phyloP scores from a whole-genome alignment of 768 basidiomycete genomes.

The Lactarius trivialis region DNA sequence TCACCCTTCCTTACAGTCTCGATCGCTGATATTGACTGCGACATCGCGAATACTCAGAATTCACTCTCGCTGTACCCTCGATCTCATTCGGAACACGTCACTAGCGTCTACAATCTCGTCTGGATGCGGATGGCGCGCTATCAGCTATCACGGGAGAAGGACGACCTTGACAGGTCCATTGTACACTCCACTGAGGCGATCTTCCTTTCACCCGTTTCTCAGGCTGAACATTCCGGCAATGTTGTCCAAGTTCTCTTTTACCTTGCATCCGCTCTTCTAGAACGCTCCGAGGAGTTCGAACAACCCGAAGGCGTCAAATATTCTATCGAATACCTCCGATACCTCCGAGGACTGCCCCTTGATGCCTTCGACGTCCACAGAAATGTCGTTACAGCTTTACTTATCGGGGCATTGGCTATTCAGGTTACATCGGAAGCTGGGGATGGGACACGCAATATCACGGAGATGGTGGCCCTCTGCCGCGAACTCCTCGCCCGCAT shows the following conservation, averaged over 20 bases:
- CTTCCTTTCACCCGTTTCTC: background rate
- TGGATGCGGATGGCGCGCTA: background rate
- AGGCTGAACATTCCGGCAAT: background rate
- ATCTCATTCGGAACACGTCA: background rate
- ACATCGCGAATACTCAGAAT: background rate
- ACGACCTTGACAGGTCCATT: background rate
- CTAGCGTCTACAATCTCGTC: background rate
- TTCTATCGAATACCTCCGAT: background rate
- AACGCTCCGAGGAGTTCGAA: background rate
- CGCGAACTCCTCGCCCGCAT: background rate
- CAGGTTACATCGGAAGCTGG: no score
- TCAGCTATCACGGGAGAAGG: background rate
- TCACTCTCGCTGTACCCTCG: background rate
- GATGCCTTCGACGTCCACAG: background rate
- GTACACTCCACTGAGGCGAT: background rate
- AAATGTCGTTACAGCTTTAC: background rate
- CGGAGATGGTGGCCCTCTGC: no score
- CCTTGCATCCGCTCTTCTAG: background rate
- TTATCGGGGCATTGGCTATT: no score
- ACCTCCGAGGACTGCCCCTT: background rate
- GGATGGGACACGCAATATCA: no score
- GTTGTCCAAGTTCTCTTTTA: background rate
- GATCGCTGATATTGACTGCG: background rate
- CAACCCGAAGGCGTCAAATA: background rate
- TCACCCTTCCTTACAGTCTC: background rate